Conservation (phyloP, 1,284 basidiomycete genomes). For the Bjerkandera adusta region DNA sequence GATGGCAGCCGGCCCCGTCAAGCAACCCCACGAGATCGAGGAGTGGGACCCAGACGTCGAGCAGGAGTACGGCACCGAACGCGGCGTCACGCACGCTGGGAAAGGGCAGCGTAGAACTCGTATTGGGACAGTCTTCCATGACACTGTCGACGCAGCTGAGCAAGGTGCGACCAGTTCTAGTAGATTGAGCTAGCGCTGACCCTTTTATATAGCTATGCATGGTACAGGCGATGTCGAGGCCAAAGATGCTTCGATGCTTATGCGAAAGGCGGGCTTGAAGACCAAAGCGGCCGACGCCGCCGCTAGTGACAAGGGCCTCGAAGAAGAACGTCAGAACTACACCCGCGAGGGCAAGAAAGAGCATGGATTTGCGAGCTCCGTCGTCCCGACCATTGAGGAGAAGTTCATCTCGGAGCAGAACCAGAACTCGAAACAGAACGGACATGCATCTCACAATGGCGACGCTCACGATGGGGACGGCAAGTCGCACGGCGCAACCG, state of each 20-base stretch:
- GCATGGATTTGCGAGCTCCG: constrained; percentile 60
- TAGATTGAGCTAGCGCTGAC: neutral
- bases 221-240: constrained; percentile 39
- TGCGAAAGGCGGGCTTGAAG: constrained; percentile 45
- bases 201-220: constrained; percentile 43
- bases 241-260: constrained; percentile 34
- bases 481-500: constrained; percentile 13
- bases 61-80: constrained; percentile 50
- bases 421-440: constrained; percentile 16
- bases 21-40: constrained; percentile 53
- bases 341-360: constrained; percentile 50
- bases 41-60: constrained; percentile 83
- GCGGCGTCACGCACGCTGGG: constrained; percentile 31
- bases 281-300: constrained; percentile 34
- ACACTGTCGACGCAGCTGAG: constrained; percentile 37
- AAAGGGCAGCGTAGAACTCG: constrained; percentile 37
- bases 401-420: constrained; percentile 49
- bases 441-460: neutral
- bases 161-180: constrained; percentile 58
- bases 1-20: constrained; percentile 54
- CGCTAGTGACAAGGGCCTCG: constrained; percentile 40
- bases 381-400: constrained; percentile 75
- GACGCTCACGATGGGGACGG: constrained; percentile 1
- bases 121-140: constrained; percentile 34
- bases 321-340: constrained; percentile 54